Evolutionary conservation across 1,284 basidiomycete genomes (phyloP), one percentile per base, ranked within the genome.

Genomic region (Sporisorium iseilematis-ciliati): DNA sequence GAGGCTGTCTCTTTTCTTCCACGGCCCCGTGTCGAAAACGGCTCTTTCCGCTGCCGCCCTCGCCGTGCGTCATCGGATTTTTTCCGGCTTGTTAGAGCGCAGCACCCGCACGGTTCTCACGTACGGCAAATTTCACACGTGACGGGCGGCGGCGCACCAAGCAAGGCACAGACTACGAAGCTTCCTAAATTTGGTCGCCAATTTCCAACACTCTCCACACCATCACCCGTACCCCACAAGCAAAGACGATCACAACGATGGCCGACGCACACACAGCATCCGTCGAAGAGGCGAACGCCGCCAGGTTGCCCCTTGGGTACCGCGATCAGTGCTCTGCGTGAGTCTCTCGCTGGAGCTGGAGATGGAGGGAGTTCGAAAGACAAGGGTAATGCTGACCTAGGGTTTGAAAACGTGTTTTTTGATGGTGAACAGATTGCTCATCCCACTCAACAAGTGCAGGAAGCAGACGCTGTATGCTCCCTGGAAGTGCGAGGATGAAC

Each of bases 251-350:
- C 23, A 48, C 21, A 41, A 35, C 33, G 14, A 77, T 77, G 75
- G 67, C 66, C 49, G 74, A 58, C 50, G 62, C 75, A 63, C 80
- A 84, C 55, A 92, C 91, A 58, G 94, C 94, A 55, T 93, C 93
- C 38, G 91, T 94, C 84, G 88, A 90, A 70, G 92, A 95, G 86
- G 89, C 93, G 85, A 92, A 93, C 86, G 89, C 89, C 7, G 88
- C 92, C 67, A 88, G 88, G 70, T 88, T 95, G 25, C 94, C 94
- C 8, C 77, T 96, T 10, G 91, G 89, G 12, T 97, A 92, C 91
- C 89, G 94, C 82, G 94, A 97, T 87, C 90, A 91, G 78, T 97
- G 94, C 87, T 95, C 94, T 78, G 90, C 93, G 94, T 96, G 85
- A 83, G 92, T 90, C 16, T 45, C 50, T 31, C 40, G 31, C 35